phyloP scores from a whole-genome alignment of 805 yeast genomes.

The Tetrapisispora namnaoensis region DNA sequence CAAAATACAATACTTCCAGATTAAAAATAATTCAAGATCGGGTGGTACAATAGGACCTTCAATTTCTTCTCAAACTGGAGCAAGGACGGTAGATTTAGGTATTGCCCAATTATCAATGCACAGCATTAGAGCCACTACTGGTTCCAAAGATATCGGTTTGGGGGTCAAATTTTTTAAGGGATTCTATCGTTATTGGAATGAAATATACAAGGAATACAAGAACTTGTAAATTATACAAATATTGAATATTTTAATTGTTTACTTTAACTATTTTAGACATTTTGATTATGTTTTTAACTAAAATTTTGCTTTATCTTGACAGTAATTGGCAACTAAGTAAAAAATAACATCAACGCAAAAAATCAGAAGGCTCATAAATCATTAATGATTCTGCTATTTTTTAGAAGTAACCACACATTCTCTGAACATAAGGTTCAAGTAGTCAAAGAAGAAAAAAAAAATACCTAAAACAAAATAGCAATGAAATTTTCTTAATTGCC shows the following conservation, averaged over 20 bases:
- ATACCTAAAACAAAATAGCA: too few species aligned
- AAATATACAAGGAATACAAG: slow-evolving; percentile 42
- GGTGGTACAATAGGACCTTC: slow-evolving; percentile 88
- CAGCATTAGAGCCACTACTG: slow-evolving; percentile 72
- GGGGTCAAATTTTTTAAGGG: slow-evolving; percentile 65
- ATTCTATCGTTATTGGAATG: slow-evolving; percentile 60
- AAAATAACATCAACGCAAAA: too few species aligned
- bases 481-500: too few species aligned
- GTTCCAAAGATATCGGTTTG: slow-evolving; percentile 66
- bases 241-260: background rate
- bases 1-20: slow-evolving; percentile 70
- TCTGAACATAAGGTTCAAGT: too few species aligned
- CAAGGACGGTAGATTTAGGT: slow-evolving; percentile 71
- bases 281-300: too few species aligned
- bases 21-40: slow-evolving; percentile 72
- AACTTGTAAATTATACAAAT: slow-evolving; percentile 32
- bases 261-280: too few species aligned
- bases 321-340: too few species aligned
- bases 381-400: too few species aligned
- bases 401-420: too few species aligned
- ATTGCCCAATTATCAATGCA: slow-evolving; percentile 83
- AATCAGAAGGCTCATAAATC: too few species aligned
- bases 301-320: too few species aligned
- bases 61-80: slow-evolving; percentile 54
- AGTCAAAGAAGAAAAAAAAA: too few species aligned